Evolutionary conservation across 2,329 filamentous ascomycete species (phyloP).

Genomic region (Talaromyces sp.): DNA sequence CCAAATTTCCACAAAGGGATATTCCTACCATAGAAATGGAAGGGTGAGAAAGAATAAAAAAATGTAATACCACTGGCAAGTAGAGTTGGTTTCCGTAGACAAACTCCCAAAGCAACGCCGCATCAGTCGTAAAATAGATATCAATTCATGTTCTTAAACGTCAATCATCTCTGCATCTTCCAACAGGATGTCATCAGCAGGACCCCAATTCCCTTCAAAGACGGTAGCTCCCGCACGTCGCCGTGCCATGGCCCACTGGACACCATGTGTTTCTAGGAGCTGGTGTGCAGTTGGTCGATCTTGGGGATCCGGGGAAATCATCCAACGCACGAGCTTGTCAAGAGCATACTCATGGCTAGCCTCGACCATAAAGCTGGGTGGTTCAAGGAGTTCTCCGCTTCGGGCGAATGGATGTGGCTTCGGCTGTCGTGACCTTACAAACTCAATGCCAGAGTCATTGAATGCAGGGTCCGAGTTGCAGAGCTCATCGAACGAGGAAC

Average conservation of each 20-base stretch:
- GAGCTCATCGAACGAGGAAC: constrained; percentile 38
- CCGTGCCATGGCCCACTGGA: constrained; percentile 72
- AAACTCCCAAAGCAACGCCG: constrained; percentile 8
- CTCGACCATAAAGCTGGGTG: constrained; percentile 87
- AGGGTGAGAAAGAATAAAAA: neutral
- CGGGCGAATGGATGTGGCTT: constrained; percentile 29
- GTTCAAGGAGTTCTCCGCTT: constrained; percentile 56
- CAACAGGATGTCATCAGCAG: constrained; percentile 57
- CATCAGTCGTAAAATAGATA: neutral
- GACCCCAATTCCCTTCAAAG: constrained; percentile 94
- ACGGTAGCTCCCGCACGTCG: constrained; percentile 86
- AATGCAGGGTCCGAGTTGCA: constrained; percentile 39
- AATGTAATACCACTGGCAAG: neutral
- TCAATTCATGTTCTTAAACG: constrained; percentile 31
- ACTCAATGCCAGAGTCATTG: constrained; percentile 36
- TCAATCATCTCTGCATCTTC: constrained; percentile 61
- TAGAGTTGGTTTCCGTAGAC: neutral
- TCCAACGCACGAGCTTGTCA: constrained; percentile 77
- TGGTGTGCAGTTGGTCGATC: constrained; percentile 69
- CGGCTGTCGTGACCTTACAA: constrained; percentile 18
- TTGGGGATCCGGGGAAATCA: constrained; percentile 72
- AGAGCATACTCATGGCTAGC: constrained; percentile 65
- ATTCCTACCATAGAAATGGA: neutral
- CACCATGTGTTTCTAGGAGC: constrained; percentile 64
- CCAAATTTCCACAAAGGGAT: constrained; percentile 1